Conservation (phyloP, 2,329 filamentous ascomycete species). For the Aspergillus brunneoviolaceus region DNA sequence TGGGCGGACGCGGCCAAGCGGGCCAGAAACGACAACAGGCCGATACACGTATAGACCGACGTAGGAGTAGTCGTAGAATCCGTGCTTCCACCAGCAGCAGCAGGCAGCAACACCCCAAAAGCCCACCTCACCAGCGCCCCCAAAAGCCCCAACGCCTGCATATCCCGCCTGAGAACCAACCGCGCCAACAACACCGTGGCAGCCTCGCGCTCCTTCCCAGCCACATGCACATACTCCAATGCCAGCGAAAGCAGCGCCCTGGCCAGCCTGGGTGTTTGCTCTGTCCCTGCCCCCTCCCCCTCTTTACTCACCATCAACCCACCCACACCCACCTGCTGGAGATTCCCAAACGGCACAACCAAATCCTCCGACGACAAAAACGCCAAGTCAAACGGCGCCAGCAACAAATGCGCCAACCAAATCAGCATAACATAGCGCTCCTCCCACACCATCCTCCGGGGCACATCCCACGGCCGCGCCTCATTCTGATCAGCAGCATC, state of each 20-base stretch:
- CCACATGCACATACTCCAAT: conserved; percentile 66
- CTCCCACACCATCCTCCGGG: conserved; percentile 68
- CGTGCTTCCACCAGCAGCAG: conserved; percentile 8
- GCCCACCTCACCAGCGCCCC: conserved; percentile 70
- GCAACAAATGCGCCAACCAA: conserved; percentile 80
- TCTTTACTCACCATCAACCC: too few relatives aligned
- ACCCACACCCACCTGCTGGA: conserved; percentile 21
- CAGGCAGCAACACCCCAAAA: conserved; percentile 57
- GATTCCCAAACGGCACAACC: conserved; percentile 36
- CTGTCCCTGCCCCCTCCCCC: conserved; percentile 47
- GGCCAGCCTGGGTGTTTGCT: conserved; percentile 66
- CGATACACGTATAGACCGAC: conserved; percentile 73
- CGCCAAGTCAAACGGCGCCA: conserved; percentile 85
- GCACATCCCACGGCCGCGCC: conserved; percentile 16
- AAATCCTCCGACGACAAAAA: conserved; percentile 67
- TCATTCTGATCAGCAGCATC: conserved; percentile 14
- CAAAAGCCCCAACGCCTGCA: conserved; percentile 75
- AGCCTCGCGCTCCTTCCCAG: conserved; percentile 86
- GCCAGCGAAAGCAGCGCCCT: conserved; percentile 69
- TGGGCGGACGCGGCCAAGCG: conserved; percentile 71
- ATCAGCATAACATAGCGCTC: conserved; percentile 83
- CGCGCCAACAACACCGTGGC: conserved; percentile 81
- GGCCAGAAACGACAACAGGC: conserved; percentile 75
- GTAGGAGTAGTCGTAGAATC: conserved; percentile 33
- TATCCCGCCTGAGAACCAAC: conserved; percentile 79